Base-by-base conservation (phyloP, 495 filamentous ascomycete genomes). In the Daldinia childiae region DNA sequence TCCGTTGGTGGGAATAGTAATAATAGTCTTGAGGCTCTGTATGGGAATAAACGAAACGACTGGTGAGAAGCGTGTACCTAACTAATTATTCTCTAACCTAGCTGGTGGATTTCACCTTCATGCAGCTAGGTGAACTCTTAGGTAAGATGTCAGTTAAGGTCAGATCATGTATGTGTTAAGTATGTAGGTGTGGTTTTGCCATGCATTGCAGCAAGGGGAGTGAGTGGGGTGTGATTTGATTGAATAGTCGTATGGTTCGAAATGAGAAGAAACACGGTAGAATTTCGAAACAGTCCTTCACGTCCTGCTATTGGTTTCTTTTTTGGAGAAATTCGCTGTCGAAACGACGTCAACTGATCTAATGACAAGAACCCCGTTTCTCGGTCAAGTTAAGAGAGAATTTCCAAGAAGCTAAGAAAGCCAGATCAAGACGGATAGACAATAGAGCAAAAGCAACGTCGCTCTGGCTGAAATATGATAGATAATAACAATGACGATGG, bases 101-200 rank as follows among this genome's bases (percentile, higher is more conserved):
- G 58, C 45, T 30, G 43, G 66, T 66, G 62, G 66, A 57, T 43
- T 52, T 52, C 41, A 48, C 43, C 58, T 41, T 59, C 39, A 71
- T 74, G 72, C 72, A 68, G 58, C 72, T 65, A 64, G 67, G 55
- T 63, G 63, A 68, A 62, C 72, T 65, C 57, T 71, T 63, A 66
- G 61, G 56, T 66, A 68, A 68, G 59, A 36, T 57, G 30, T 57
- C 26, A 56, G 43, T 48, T 29, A 43, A 54, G 24, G 38, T 62
- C 50, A 71, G 59, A 64, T 58, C 45, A 67, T 55, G 63, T 57
- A 71, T 58, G 71, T 74, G 19, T 29, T 29, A 29, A 6, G 27
- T 63, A 73, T 64, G 71, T 66, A 64, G 24, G 64, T 64, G 72
- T 62, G 60, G 41, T 71, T 63, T 58, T 56, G 59, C 68, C 63